Base-by-base conservation (phyloP, 2,329 filamentous ascomycete species). In the Diaporthe helianthi region DNA sequence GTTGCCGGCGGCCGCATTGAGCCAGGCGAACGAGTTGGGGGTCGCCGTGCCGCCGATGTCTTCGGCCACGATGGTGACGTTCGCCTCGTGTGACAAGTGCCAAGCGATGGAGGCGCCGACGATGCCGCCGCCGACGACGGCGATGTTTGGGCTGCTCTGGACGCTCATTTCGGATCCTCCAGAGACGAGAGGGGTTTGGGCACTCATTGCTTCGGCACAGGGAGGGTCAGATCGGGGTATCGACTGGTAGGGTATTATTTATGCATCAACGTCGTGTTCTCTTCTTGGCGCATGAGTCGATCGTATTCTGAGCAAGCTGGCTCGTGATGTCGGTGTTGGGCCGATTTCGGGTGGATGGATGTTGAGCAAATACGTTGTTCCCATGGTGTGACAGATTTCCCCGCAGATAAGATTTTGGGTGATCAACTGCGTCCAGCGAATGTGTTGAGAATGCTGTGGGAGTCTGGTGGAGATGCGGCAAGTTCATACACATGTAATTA, bases 21-120 rank as follows among this genome's bases (percentile, higher is more conserved):
- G 73, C 76, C 77, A 79, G 44, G 76, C 72, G 69, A 79, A 79
- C 8, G 76, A 78, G 71, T 75, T 74, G 31, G 76, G 76, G 19
- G 76, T 78, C 19, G 76, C 76, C 9, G 72, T 74, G 67, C 76
- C 76, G 67, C 76, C 76, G 2, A 76, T 19, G 1, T 76, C 69
- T 36, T 74, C 47, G 6, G 76, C 76, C 33, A 78, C 69, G n/a
- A 78, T 63, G 1, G 76, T 78, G 22, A 79, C 75, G 19, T 73
- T 67, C 19, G 73, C 71, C 13, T 73, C 61, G 17, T 73, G 68
- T 4, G 73, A 69, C 10, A 79, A 72, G 67, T 78, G 77, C 74
- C 75, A 78, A 13, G 76, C 76, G 60, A 78, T 74, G 6, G 76
- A 78, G 22, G 76, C 73, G 49, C 76, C 77, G 69, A 78, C 67